A percentile compares a stretch with the other conserved stretches of the same genome.
phyloP scores from a whole-genome alignment of 768 basidiomycete species.

The Austroboletus eburneus region DNA sequence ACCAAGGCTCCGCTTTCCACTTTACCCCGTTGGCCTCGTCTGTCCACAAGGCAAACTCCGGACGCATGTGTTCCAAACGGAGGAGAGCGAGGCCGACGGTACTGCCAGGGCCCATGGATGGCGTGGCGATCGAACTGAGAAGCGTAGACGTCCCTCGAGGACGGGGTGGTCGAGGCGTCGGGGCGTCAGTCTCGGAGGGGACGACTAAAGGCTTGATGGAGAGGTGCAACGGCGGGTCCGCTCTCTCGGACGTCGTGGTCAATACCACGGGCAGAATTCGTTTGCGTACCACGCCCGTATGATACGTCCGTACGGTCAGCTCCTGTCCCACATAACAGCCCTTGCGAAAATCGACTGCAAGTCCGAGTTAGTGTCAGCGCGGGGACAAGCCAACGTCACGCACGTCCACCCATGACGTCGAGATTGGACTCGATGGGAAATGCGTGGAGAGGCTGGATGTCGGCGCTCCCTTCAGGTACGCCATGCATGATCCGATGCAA shows the following conservation, averaged over 20 bases:
- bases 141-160: conserved; percentile 75
- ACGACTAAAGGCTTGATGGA: conserved; percentile 22
- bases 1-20: conserved; percentile 56
- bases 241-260: conserved; percentile 32
- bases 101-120: conserved; percentile 13
- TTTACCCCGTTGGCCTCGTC: conserved; percentile 17
- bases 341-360: conserved; percentile 89
- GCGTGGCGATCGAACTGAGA: conserved; percentile 47
- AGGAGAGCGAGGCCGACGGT: conserved; percentile 76
- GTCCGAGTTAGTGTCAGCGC: conserved; percentile 3
- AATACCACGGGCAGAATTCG: conserved; percentile 76
- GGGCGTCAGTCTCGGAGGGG: conserved; percentile 24
- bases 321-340: conserved; percentile 99
- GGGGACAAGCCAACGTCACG: conserved; percentile 28
- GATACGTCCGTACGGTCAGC: conserved; percentile 92
- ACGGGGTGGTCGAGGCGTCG: conserved; percentile 40
- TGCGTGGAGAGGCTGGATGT: conserved; percentile 72
- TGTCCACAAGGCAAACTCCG: conserved; percentile 19
- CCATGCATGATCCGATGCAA: conserved; percentile 78
- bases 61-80: conserved; percentile 61
- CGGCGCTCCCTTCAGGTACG: conserved; percentile 80
- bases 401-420: conserved; percentile 92
- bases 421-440: conserved; percentile 95
- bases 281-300: conserved; percentile 88
- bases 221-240: conserved; percentile 18